Evolutionary conservation across 1,139 yeast genomes (phyloP), one percentile per base, ranked within the genome.

Genomic region (Nadsonia starkeyi-henricii): DNA sequence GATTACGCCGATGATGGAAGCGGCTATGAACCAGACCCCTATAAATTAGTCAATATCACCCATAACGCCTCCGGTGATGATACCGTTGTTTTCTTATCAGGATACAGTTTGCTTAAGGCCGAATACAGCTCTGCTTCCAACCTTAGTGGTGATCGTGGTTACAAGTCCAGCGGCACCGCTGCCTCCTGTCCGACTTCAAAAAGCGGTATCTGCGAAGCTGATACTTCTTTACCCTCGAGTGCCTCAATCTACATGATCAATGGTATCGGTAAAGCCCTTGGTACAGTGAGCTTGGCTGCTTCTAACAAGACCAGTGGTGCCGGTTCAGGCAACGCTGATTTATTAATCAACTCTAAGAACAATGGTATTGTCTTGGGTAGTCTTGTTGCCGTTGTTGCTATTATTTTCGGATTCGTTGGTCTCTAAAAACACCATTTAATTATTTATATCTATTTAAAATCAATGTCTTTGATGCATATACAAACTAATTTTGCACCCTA

Each of bases 201-300:
- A 50, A 56, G 57, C 20, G 76, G 70, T 48, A 60, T 70, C 23
- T 71, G 77, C 65, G 66, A 64, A 46, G 70, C 80, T 81, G 83
- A 76, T 69, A 68, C 85, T 70, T 64, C 73, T 73, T 64, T 89
- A n/a, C n/a, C n/a, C n/a, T n/a, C n/a, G n/a, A n/a, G n/a, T n/a
- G n/a, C n/a, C n/a, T n/a, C n/a, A n/a, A n/a, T n/a, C n/a, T n/a
- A n/a, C n/a, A n/a, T n/a, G n/a, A n/a, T n/a, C n/a, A n/a, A n/a
- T n/a, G n/a, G n/a, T n/a, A n/a, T n/a, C 45, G 95, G 96, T 47
- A 67, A 67, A 51, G 85, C 94, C 43, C 70, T 69, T 54, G 97
- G 97, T n/a, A 33, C 39, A 7, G 12, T 7, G 7, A 26, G 30
- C 12, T 26, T 12, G 7, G 30, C 30, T 12, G 30, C 30, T 26